Evolutionary conservation across 2,329 filamentous ascomycete species (phyloP).

Genomic region (Calonectria henricotiae): DNA sequence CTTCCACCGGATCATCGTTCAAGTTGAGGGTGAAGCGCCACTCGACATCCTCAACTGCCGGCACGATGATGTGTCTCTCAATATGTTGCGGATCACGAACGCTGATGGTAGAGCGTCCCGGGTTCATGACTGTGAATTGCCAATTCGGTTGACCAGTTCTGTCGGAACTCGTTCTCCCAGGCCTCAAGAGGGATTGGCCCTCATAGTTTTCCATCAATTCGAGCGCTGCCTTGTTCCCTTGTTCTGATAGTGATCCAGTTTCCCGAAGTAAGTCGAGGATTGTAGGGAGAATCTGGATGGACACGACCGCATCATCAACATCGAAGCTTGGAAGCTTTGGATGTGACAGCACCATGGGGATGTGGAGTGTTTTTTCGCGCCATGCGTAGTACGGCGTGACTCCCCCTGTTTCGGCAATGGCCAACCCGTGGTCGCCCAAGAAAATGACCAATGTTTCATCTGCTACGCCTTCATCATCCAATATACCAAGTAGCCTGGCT

Average conservation of each 20-base stretch:
- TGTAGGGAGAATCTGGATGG: slow-evolving; percentile 52
- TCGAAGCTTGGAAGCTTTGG: slow-evolving; percentile 49
- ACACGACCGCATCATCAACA: slow-evolving; percentile 49
- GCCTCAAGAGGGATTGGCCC: slow-evolving; percentile 51
- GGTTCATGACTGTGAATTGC: slow-evolving; percentile 27
- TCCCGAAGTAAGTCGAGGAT: slow-evolving; percentile 54
- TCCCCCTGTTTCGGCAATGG: slow-evolving; percentile 50
- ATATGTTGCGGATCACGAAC: not conserved
- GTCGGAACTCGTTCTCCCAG: slow-evolving; percentile 34
- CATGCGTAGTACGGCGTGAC: slow-evolving; percentile 51
- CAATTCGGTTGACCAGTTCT: slow-evolving; percentile 43
- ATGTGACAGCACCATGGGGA: slow-evolving; percentile 54
- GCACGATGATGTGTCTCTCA: not conserved
- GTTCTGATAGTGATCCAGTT: slow-evolving; percentile 47
- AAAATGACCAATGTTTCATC: slow-evolving; percentile 54
- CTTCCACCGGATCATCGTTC: not conserved
- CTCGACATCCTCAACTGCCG: not conserved
- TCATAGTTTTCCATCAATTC: slow-evolving; percentile 50
- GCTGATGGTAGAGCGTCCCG: not conserved
- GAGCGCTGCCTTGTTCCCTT: slow-evolving; percentile 38
- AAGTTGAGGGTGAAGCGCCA: slow-evolving; percentile 7
- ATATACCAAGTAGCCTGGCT: slow-evolving; percentile 45
- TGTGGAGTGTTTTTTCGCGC: slow-evolving; percentile 49
- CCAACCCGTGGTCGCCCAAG: slow-evolving; percentile 54
- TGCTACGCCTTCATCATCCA: slow-evolving; percentile 53